Conservation (phyloP, 305 asterid genomes). For the Rubia balearica region DNA sequence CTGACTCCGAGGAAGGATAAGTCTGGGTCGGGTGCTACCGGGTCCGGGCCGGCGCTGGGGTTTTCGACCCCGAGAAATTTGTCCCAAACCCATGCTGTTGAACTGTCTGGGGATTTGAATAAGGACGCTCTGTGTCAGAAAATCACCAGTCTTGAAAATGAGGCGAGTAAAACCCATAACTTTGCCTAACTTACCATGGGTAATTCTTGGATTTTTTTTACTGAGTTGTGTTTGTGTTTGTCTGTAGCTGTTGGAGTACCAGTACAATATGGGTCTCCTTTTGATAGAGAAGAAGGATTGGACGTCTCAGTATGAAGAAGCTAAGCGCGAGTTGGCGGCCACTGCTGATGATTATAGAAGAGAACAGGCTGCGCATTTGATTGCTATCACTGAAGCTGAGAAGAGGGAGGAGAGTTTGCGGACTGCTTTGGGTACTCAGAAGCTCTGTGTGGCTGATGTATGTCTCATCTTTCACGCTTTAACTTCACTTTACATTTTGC, state of each 20-base stretch:
- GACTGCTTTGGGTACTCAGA: conserved; percentile 91
- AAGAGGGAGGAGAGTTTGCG: conserved; percentile 85
- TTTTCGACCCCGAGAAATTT: conserved; percentile 44
- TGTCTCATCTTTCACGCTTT: conserved; percentile 15
- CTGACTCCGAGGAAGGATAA: conserved; percentile 57
- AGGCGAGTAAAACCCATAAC: conserved; percentile 38
- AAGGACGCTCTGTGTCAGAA: conserved; percentile 43
- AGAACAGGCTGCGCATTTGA: conserved; percentile 56
- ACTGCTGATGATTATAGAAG: conserved; percentile 50
- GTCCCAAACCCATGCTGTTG: conserved; percentile 27
- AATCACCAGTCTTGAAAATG: conserved; percentile 61
- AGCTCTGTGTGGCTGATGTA: conserved; percentile 86
- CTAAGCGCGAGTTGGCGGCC: conserved; percentile 49
- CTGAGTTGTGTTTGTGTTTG: background rate
- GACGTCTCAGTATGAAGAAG: conserved; percentile 64
- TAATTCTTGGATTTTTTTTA: background rate
- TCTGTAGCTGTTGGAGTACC: conserved; percentile 84
- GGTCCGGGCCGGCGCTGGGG: conserved; percentile 17
- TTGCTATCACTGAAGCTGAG: conserved; percentile 75
- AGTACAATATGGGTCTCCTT: conserved; percentile 79
- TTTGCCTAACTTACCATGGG: background rate
- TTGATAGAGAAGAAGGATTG: conserved; percentile 80
- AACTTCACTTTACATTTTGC: background rate
- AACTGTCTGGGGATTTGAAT: conserved; percentile 40
- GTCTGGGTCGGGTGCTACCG: conserved; percentile 39